Evolutionary conservation across 2,329 filamentous ascomycete genomes (phyloP).

Genomic region (Albifimbria verrucaria): DNA sequence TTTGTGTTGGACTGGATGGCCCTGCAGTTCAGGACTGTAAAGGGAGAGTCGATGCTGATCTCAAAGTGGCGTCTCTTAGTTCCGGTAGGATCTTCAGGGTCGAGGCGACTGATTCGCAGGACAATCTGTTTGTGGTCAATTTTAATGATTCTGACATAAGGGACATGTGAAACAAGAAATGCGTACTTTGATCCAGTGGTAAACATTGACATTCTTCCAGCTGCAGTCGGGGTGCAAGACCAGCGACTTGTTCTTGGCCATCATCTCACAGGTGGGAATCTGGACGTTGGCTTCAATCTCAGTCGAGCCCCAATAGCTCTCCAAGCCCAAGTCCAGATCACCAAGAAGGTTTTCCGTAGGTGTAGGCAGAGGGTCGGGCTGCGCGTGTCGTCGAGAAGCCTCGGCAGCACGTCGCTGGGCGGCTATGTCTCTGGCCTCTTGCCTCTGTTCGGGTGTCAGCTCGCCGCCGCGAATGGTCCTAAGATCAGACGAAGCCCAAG

Average conservation of each 20-base stretch:
- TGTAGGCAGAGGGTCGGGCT: slow-evolving; percentile 43
- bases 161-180: not conserved
- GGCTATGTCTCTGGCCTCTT: slow-evolving; percentile 45
- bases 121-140: slow-evolving; percentile 61
- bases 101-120: slow-evolving; percentile 83
- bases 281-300: slow-evolving; percentile 95
- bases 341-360: slow-evolving; percentile 72
- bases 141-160: not conserved
- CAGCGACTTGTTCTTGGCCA: slow-evolving; percentile 66
- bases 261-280: slow-evolving; percentile 81
- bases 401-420: slow-evolving; percentile 51
- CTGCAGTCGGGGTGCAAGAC: slow-evolving; percentile 86
- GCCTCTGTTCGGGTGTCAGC: slow-evolving; percentile 49
- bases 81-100: slow-evolving; percentile 68
- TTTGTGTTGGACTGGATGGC: slow-evolving; percentile 89
- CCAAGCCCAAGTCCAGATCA: slow-evolving; percentile 66
- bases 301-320: slow-evolving; percentile 78
- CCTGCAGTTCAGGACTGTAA: slow-evolving; percentile 88
- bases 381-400: slow-evolving; percentile 38
- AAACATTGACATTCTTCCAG: slow-evolving; percentile 90
- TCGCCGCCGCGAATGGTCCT: slow-evolving; percentile 78
- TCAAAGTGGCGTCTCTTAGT: slow-evolving; percentile 85
- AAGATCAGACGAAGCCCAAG: slow-evolving; percentile 73
- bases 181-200: slow-evolving; percentile 91
- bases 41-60: slow-evolving; percentile 93